Percentiles rank a stretch among this genome's conserved stretches.
These are phyloP conservation scores for Cladorrhinum samala DNA, from an alignment of 495 filamentous ascomycete genomes.

Conservation along the genomic window DNA sequence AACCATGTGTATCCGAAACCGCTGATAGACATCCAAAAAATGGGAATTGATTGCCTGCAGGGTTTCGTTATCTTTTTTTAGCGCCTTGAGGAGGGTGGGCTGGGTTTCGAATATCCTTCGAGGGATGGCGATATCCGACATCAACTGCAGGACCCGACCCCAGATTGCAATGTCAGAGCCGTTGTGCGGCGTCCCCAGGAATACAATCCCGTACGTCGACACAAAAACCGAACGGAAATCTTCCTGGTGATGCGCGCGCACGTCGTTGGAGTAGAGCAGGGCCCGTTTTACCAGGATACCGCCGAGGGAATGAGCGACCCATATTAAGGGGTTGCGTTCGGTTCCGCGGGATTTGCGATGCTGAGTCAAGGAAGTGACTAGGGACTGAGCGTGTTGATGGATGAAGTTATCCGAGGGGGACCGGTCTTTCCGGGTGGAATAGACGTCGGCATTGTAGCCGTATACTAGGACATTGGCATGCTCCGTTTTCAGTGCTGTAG, in stretches of 20 bases:
- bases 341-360: conserved; percentile 50
- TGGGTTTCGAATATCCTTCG: conserved; percentile 66
- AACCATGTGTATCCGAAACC: conserved; percentile 62
- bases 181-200: conserved; percentile 82
- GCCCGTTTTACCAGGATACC: conserved; percentile 73
- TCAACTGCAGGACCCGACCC: conserved; percentile 66
- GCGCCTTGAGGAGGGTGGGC: conserved; percentile 59
- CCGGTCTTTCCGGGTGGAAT: conserved; percentile 39
- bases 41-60: conserved; percentile 73
- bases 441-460: conserved; percentile 79
- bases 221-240: conserved; percentile 74
- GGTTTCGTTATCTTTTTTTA: conserved; percentile 73
- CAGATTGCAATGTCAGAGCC: conserved; percentile 72
- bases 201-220: conserved; percentile 78
- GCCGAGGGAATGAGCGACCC: conserved; percentile 77
- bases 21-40: conserved; percentile 66
- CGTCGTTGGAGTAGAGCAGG: conserved; percentile 52
- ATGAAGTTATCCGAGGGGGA: conserved; percentile 62
- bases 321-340: conserved; percentile 68
- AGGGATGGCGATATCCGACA: conserved; percentile 64
- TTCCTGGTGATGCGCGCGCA: conserved; percentile 60
- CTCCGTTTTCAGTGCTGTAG: conserved; percentile 52
- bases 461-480: conserved; percentile 71
- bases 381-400: conserved; percentile 77
- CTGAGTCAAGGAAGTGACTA: conserved; percentile 53